phyloP scores from a whole-genome alignment of 1,284 basidiomycete genomes.

The Naganishia liquefaciens region DNA sequence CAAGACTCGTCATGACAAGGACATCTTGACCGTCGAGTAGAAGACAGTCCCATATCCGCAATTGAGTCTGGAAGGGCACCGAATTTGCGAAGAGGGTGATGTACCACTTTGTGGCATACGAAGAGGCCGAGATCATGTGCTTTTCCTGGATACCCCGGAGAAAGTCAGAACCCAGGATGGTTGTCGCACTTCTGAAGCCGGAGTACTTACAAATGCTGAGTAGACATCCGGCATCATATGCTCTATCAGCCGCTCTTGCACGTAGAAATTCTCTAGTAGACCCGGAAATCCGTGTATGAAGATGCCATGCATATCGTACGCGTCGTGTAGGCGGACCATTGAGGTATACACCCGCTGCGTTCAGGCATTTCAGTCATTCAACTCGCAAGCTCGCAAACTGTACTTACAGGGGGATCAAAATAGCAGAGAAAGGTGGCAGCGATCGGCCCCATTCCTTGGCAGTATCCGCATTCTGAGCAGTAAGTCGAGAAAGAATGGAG shows the following conservation, averaged over 20 bases:
- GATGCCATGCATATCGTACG: conserved; percentile 83
- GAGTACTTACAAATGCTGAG: conserved; percentile 64
- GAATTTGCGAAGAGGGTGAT: conserved; percentile 95
- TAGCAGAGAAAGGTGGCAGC: conserved; percentile 93
- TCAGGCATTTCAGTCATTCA: conserved; percentile 5
- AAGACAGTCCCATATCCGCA: conserved; percentile 92
- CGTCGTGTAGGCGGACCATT: conserved; percentile 79
- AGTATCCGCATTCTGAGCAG: conserved; percentile 89
- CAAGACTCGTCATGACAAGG: conserved; percentile 78
- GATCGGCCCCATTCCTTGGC: conserved; percentile 98
- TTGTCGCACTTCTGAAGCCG: neutral
- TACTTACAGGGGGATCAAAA: conserved; percentile 71
- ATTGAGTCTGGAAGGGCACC: conserved; percentile 92
- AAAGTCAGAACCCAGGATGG: neutral
- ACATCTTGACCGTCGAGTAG: conserved; percentile 86
- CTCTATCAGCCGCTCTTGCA: conserved; percentile 85
- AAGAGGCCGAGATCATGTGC: conserved; percentile 85
- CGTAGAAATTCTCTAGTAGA: conserved; percentile 86
- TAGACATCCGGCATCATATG: conserved; percentile 86
- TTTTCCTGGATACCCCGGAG: conserved; percentile 58
- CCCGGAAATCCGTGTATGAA: conserved; percentile 96
- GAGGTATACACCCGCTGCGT: conserved; percentile 71
- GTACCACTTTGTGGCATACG: conserved; percentile 99
- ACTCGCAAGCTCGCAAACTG: too few relatives aligned
- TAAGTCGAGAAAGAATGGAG: conserved; percentile 85